Conservation (phyloP, 2,329 filamentous ascomycete species). For the Paraconiothyrium sp. region DNA sequence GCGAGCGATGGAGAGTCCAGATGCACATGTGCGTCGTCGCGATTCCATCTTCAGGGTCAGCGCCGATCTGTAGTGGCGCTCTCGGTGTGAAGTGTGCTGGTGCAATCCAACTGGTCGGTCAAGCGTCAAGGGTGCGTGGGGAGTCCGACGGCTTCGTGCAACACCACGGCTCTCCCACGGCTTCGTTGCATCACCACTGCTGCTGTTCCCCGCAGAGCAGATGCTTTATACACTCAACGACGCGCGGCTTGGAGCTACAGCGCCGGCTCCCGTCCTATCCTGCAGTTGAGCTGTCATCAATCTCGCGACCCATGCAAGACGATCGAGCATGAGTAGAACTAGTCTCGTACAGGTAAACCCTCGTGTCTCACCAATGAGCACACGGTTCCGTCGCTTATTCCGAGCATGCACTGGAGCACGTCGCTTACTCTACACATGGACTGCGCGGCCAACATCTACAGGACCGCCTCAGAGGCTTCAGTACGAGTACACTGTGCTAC, state of each 20-base stretch:
- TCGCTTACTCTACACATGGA: too few relatives aligned
- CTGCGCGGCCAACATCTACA: not conserved
- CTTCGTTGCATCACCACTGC: conserved; percentile 15
- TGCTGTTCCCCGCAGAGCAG: not conserved
- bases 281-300: not conserved
- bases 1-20: not conserved
- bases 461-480: not conserved
- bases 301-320: not conserved
- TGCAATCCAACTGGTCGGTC: not conserved
- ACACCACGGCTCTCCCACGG: conserved; percentile 24
- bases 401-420: too few relatives aligned
- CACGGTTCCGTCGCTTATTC: too few relatives aligned
- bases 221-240: not conserved
- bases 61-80: not conserved
- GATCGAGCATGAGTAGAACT: not conserved
- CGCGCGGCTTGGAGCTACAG: not conserved
- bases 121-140: not conserved
- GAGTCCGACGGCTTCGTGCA: not conserved
- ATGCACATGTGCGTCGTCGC: not conserved
- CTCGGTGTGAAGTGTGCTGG: not conserved
- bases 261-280: not conserved
- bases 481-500: not conserved
- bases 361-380: too few relatives aligned
- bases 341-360: not conserved
- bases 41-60: not conserved